Base-by-base conservation (phyloP, 2,329 filamentous ascomycete genomes). In the Ophiostoma ulmi region DNA sequence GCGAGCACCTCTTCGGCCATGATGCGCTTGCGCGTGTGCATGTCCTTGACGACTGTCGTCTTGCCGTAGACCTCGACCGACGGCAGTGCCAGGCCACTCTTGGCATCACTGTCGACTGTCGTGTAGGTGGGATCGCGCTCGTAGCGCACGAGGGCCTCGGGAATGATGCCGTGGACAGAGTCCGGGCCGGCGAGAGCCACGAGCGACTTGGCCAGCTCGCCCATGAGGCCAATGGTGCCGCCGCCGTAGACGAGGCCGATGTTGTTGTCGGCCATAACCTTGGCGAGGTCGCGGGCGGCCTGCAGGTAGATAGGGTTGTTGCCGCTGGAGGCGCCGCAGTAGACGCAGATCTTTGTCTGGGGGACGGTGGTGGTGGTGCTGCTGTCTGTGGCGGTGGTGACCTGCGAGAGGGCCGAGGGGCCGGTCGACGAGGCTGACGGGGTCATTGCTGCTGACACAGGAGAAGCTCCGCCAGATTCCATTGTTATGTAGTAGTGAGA, bases 241-340 rank as follows among this genome's bases (percentile, higher is more conserved):
- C 95, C 95, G 75, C 95, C 95, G 80, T 98, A 99, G 74, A 98
- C 93, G n/a, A 99, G 88, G 11, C 87, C 86, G 76, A 96, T 93
- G 78, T 92, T 89, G 77, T 91, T 86, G 68, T 86, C 84, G 78
- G 93, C 90, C 81, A 98, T 90, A 74, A 85, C 84, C 44, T 83
- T 83, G 70, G 90, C 94, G 17, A 98, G 88, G 39, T 87, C 81
- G 55, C 90, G 90, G 2, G 95, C 95, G 8, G 93, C 89, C 78
- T 89, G 88, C 76, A 96, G 81, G 80, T 97, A 92, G 5, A 85
- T 85, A 17, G 92, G 89, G 73, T 87, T 90, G 69, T 84, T 88
- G 68, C 95, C 95, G 20, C 86, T 80, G 10, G 88, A 90, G 69
- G 95, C 88, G 77, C 94, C 95, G 83, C 95, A 98, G 86, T 97